These are phyloP conservation scores for Kurtzmaniella quercitrusa DNA, from an alignment of 1,139 yeast genomes.

Conservation along the genomic window DNA sequence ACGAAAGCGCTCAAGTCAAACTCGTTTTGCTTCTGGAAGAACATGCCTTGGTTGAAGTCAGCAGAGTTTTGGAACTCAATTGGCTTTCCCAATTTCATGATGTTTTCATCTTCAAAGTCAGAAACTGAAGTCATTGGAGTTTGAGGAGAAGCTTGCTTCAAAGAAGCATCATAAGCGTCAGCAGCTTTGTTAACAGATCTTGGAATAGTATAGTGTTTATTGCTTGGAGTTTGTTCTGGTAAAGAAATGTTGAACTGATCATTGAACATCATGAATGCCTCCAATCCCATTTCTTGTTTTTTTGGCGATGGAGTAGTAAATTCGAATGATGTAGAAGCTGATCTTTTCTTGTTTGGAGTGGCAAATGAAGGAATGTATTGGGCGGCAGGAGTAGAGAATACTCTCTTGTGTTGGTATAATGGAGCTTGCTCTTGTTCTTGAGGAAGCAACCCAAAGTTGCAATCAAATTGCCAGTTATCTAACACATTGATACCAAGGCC, in stretches of 20 bases:
- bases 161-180: constrained; percentile 8
- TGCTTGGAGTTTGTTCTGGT: constrained; percentile 3
- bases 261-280: constrained; percentile 30
- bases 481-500: constrained; percentile 7
- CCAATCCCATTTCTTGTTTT: constrained; percentile 17
- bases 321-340: constrained; percentile 13
- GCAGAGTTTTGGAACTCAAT: constrained; percentile 13
- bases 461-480: constrained; percentile 8
- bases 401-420: constrained; percentile 16
- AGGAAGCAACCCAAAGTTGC: constrained; percentile 4
- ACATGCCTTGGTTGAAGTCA: constrained; percentile 17
- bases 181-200: constrained; percentile 7
- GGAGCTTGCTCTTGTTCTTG: constrained; percentile 13
- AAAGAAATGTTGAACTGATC: constrained; percentile 21
- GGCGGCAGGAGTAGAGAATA: constrained; percentile 3
- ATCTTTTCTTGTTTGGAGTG: constrained; percentile 22
- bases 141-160: constrained; percentile 9
- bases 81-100: constrained; percentile 14
- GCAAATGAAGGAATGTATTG: constrained; percentile 7
- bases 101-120: constrained; percentile 16
- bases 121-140: constrained; percentile 24
- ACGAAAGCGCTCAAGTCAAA: constrained; percentile 30
- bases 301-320: constrained; percentile 29
- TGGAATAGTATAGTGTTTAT: constrained; percentile 3
- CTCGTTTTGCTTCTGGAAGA: constrained; percentile 23